These are phyloP conservation scores for Ceratobasidium sp. DNA, from an alignment of 1,284 basidiomycete species.

Conservation along the genomic window DNA sequence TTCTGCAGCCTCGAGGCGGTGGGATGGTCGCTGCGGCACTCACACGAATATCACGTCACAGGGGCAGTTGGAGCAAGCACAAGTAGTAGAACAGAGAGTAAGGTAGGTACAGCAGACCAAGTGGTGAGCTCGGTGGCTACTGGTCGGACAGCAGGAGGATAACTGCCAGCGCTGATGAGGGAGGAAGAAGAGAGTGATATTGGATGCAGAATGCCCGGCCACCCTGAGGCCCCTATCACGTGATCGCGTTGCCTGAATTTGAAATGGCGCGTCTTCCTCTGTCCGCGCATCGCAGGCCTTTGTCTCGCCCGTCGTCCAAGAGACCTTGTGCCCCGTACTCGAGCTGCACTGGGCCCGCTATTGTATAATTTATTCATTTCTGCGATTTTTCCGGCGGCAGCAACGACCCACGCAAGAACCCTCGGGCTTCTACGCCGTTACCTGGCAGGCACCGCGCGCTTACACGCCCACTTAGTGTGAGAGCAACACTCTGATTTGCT, in stretches of 20 bases:
- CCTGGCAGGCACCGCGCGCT: conserved; percentile 10
- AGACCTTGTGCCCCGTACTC: conserved; percentile 1
- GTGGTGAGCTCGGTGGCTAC: neutral
- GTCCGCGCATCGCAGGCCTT: neutral
- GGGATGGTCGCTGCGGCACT: neutral
- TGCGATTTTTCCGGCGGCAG: neutral
- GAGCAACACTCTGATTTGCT: neutral
- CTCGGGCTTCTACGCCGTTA: conserved; percentile 12
- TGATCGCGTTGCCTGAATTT: conserved; percentile 23
- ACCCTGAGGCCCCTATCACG: conserved; percentile 20
- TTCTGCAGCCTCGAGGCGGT: neutral
- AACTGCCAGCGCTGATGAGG: conserved; percentile 31
- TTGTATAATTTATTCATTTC: neutral
- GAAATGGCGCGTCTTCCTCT: neutral
- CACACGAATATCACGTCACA: conserved; percentile 10
- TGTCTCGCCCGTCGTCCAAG: conserved; percentile 4
- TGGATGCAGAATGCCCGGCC: conserved; percentile 32
- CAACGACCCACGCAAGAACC: neutral
- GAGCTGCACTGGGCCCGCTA: neutral
- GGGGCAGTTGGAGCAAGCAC: neutral
- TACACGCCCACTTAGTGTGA: neutral
- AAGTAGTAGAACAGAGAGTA: neutral
- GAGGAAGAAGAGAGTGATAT: conserved; percentile 36
- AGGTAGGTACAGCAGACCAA: neutral
- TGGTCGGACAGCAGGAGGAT: neutral